Conservation (phyloP, 2,329 filamentous ascomycete genomes). For the Colletotrichum sp. region DNA sequence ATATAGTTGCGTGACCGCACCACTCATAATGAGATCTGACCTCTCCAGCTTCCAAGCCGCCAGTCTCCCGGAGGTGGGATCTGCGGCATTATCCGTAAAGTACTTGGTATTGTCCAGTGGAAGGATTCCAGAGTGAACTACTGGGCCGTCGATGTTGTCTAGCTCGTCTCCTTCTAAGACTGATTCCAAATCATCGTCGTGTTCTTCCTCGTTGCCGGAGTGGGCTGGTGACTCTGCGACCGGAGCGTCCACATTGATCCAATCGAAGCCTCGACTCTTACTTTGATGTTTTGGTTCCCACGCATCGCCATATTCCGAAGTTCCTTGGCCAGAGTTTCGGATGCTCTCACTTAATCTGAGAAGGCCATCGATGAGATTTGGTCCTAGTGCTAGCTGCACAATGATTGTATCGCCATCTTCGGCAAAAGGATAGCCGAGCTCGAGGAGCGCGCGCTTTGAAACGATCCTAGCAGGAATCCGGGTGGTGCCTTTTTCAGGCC, state of each 20-base stretch:
- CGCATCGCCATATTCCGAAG: neutral
- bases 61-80: neutral
- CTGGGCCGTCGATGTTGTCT: neutral
- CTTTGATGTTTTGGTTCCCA: neutral
- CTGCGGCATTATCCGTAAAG: neutral
- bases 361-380: slow-evolving; percentile 89
- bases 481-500: slow-evolving; percentile 84
- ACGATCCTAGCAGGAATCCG: slow-evolving; percentile 83
- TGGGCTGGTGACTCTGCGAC: neutral
- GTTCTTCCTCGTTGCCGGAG: neutral
- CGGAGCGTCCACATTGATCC: neutral
- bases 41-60: neutral
- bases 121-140: neutral
- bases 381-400: slow-evolving; percentile 81
- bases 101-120: neutral
- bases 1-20: neutral
- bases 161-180: neutral
- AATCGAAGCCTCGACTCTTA: neutral
- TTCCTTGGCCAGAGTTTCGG: neutral
- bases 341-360: slow-evolving; percentile 75
- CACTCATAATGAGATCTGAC: neutral
- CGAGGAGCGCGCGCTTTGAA: slow-evolving; percentile 79
- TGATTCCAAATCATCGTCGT: neutral
- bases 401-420: slow-evolving; percentile 86
- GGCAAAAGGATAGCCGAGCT: slow-evolving; percentile 83